Percentiles rank a stretch among this genome's conserved stretches.
These are phyloP conservation scores for Scutellaria barbata DNA, from an alignment of 257 asterid genomes.

Conservation along the genomic window DNA sequence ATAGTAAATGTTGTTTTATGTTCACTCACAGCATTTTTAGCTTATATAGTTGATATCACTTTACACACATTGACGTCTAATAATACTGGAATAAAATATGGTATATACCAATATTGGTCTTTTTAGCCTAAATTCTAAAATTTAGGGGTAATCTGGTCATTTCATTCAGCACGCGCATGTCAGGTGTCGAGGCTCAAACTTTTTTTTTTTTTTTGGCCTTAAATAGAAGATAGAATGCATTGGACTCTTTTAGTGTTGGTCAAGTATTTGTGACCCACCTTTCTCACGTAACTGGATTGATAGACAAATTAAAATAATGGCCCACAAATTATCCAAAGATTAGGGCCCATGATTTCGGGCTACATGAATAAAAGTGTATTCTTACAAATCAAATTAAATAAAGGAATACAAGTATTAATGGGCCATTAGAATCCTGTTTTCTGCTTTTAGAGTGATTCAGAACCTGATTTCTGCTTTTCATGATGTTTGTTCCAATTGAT, in stretches of 20 bases:
- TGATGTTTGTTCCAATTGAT: constrained; percentile 42
- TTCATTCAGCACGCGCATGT: too few species aligned
- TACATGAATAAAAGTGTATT: constrained; percentile 1
- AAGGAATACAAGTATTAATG: background rate
- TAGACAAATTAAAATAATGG: constrained; percentile 15
- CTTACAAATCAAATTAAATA: background rate
- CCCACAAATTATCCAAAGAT: constrained; percentile 42
- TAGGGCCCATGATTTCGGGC: constrained; percentile 45
- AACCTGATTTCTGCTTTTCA: constrained; percentile 37
- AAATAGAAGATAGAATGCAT: background rate
- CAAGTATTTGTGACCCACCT: background rate
- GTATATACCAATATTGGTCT: too few species aligned
- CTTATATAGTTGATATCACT: too few species aligned
- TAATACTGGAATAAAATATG: too few species aligned
- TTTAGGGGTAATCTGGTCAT: too few species aligned
- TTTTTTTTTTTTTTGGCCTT: too few species aligned
- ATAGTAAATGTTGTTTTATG: too few species aligned
- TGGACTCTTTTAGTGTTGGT: background rate
- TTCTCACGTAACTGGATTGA: constrained; percentile 28
- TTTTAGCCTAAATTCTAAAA: too few species aligned
- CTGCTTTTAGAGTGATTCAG: constrained; percentile 32
- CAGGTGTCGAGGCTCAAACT: too few species aligned
- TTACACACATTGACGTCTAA: too few species aligned
- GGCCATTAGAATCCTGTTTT: constrained; percentile 39
- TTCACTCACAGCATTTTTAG: too few species aligned